Conservation (phyloP, 805 yeast genomes). For the Candida xiaguanensis region DNA sequence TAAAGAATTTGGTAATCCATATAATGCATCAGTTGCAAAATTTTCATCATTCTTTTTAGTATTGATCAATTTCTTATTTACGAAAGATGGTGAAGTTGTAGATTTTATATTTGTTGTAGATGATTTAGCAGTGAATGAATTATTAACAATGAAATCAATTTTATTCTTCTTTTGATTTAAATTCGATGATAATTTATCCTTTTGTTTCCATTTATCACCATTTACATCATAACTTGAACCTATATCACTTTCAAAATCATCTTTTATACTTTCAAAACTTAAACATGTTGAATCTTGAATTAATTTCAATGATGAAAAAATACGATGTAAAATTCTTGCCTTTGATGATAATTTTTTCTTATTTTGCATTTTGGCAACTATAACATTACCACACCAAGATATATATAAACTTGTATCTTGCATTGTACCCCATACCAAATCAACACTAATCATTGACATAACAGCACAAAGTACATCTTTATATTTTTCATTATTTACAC, state of each 20-base stretch:
- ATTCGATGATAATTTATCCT: neutral
- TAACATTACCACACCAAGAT: slow-evolving; percentile 71
- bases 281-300: slow-evolving; percentile 73
- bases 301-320: slow-evolving; percentile 68
- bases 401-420: slow-evolving; percentile 76
- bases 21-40: slow-evolving; percentile 73
- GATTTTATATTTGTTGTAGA: slow-evolving; percentile 6
- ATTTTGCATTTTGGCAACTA: slow-evolving; percentile 61
- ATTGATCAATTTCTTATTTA: slow-evolving; percentile 39
- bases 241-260: slow-evolving; percentile 26
- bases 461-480: slow-evolving; percentile 82
- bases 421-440: slow-evolving; percentile 89
- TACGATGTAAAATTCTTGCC: slow-evolving; percentile 73
- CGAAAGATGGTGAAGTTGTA: slow-evolving; percentile 36
- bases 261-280: slow-evolving; percentile 30
- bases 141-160: slow-evolving; percentile 23
- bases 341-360: slow-evolving; percentile 67
- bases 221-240: slow-evolving; percentile 31
- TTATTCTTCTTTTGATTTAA: slow-evolving; percentile 13
- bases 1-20: slow-evolving; percentile 81
- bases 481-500: slow-evolving; percentile 57
- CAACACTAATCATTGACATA: slow-evolving; percentile 82
- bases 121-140: slow-evolving; percentile 6
- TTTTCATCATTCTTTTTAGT: slow-evolving; percentile 52
- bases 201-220: slow-evolving; percentile 26